Percentiles rank a stretch among this genome's conserved stretches.
These are phyloP conservation scores for Naematelia aurantialba DNA, from an alignment of 768 basidiomycete genomes.

Conservation along the genomic window DNA sequence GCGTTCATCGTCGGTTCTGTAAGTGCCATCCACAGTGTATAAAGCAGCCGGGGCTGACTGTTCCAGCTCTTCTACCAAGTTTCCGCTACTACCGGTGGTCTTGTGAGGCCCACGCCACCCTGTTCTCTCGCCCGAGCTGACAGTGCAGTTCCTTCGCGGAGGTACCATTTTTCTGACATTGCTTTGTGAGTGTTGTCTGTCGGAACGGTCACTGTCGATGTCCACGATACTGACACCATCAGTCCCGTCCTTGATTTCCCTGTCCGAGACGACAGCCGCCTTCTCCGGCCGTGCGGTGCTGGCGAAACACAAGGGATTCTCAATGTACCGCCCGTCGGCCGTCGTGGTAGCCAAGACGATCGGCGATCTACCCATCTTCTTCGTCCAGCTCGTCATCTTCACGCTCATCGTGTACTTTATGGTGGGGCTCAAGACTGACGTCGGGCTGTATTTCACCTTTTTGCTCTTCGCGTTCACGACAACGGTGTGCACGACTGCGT, in stretches of 20 bases:
- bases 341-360: conserved; percentile 53
- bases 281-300: conserved; percentile 47
- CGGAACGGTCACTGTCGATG: background rate
- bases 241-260: conserved; percentile 27
- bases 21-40: background rate
- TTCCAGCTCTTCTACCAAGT: conserved; percentile 58
- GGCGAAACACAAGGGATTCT: conserved; percentile 46
- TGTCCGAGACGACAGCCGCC: conserved; percentile 42
- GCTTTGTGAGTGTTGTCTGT: conserved; percentile 22
- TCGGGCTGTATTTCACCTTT: conserved; percentile 37
- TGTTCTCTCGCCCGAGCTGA: background rate
- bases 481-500: conserved; percentile 31
- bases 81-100: conserved; percentile 59
- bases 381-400: conserved; percentile 42
- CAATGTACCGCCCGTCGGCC: conserved; percentile 48
- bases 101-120: conserved; percentile 24
- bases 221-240: background rate
- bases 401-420: conserved; percentile 46
- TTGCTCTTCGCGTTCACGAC: conserved; percentile 28
- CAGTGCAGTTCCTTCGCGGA: conserved; percentile 62
- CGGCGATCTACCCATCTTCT: conserved; percentile 52
- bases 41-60: background rate
- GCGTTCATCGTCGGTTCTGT: conserved; percentile 60
- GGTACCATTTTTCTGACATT: conserved; percentile 72
- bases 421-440: conserved; percentile 25